These are phyloP conservation scores for Aspergillus sp. DNA, from an alignment of 2,329 filamentous ascomycete species.

Conservation along the genomic window DNA sequence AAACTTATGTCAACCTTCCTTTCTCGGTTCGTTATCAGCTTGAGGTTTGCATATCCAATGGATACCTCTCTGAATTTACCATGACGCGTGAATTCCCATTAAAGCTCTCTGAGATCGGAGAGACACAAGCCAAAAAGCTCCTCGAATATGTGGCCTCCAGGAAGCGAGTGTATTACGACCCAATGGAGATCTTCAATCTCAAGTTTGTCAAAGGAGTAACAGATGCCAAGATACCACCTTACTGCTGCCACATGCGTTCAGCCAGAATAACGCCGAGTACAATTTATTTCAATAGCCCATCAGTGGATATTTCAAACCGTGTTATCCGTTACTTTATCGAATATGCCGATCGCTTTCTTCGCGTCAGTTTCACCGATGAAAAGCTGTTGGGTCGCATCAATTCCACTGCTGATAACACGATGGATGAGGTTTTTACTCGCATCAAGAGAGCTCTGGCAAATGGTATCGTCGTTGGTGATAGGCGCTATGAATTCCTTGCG, in stretches of 20 bases:
- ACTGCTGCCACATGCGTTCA: constrained; percentile 72
- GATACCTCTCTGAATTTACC: constrained; percentile 70
- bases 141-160: constrained; percentile 70
- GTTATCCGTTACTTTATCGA: constrained; percentile 69
- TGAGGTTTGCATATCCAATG: constrained; percentile 85
- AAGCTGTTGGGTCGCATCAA: constrained; percentile 58
- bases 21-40: constrained; percentile 83
- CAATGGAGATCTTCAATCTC: constrained; percentile 66
- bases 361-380: constrained; percentile 88
- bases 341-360: constrained; percentile 73
- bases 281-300: constrained; percentile 71
- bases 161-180: constrained; percentile 59
- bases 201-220: constrained; percentile 41
- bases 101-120: constrained; percentile 51
- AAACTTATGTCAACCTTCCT: constrained; percentile 44
- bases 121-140: constrained; percentile 55
- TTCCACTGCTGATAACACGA: constrained; percentile 50
- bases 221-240: constrained; percentile 56
- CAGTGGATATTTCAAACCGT: constrained; percentile 81
- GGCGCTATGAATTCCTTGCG: constrained; percentile 82
- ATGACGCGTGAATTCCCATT: constrained; percentile 64
- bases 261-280: constrained; percentile 79
- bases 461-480: constrained; percentile 77
- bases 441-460: constrained; percentile 67
- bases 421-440: constrained; percentile 69